Percentiles rank a stretch among this genome's conserved stretches.
phyloP scores from a whole-genome alignment of 2,329 filamentous ascomycete species.

The Beauveria sp. region DNA sequence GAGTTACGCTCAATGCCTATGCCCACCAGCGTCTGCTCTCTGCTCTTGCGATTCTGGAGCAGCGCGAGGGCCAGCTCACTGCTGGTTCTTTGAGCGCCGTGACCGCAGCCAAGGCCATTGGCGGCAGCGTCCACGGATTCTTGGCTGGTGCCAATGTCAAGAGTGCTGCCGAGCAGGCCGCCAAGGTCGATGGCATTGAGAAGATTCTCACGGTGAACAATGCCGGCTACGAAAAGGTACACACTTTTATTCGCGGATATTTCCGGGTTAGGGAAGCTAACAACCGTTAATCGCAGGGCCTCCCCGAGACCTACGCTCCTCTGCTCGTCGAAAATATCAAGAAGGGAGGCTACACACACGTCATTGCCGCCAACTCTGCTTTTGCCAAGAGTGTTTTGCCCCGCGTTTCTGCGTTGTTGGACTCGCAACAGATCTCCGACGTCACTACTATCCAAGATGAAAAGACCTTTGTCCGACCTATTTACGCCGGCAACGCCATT shows the following conservation, averaged over 20 bases:
- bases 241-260: not conserved
- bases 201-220: slow-evolving; percentile 89
- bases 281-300: slow-evolving; percentile 46
- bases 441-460: slow-evolving; percentile 80
- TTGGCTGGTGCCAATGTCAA: slow-evolving; percentile 76
- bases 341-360: slow-evolving; percentile 86
- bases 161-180: slow-evolving; percentile 69
- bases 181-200: slow-evolving; percentile 82
- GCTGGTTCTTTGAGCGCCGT: slow-evolving; percentile 75
- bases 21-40: slow-evolving; percentile 56
- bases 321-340: slow-evolving; percentile 94
- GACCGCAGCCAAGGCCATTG: slow-evolving; percentile 78
- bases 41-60: slow-evolving; percentile 85
- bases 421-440: slow-evolving; percentile 90
- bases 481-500: slow-evolving; percentile 97
- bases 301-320: slow-evolving; percentile 91
- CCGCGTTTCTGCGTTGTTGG: slow-evolving; percentile 81
- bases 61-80: slow-evolving; percentile 82
- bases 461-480: slow-evolving; percentile 91
- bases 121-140: slow-evolving; percentile 78
- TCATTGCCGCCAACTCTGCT: slow-evolving; percentile 83
- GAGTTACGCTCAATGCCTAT: slow-evolving; percentile 23
- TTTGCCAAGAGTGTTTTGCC: slow-evolving; percentile 96
- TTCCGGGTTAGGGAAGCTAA: not conserved
- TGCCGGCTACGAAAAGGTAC: slow-evolving; percentile 82